Conservation (phyloP, 2,329 filamentous ascomycete species). For the Diaporthe vexans region DNA sequence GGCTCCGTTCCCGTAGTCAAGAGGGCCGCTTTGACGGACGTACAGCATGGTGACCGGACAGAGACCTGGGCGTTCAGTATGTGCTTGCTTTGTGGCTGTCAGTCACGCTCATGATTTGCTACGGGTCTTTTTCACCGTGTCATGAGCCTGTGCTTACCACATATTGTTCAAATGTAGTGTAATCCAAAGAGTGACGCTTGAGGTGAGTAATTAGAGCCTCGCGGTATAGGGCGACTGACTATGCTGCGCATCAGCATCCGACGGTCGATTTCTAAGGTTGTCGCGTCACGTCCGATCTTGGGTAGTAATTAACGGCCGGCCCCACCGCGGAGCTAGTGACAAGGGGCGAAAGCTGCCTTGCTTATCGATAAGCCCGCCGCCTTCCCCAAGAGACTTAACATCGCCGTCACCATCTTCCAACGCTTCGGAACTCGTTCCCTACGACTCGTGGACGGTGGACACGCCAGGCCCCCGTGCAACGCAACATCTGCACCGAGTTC, state of each 20-base stretch:
- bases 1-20: background rate
- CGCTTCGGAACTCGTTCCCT: background rate
- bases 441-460: background rate
- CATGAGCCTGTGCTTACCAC: slow-evolving; percentile 36
- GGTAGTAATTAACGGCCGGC: slow-evolving; percentile 31
- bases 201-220: background rate
- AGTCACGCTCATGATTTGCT: background rate
- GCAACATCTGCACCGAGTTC: background rate
- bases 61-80: slow-evolving; percentile 97
- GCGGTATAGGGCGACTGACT: background rate
- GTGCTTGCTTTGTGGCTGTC: slow-evolving; percentile 80
- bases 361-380: slow-evolving; percentile 33
- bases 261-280: slow-evolving; percentile 37
- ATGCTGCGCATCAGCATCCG: background rate
- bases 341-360: slow-evolving; percentile 12
- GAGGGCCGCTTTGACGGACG: slow-evolving; percentile 49
- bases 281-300: slow-evolving; percentile 36
- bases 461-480: background rate
- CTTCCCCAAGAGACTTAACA: background rate
- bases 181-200: background rate
- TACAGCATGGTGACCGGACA: slow-evolving; percentile 96
- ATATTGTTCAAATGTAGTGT: slow-evolving; percentile 35
- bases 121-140: background rate
- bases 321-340: slow-evolving; percentile 28
- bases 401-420: background rate